Base-by-base conservation (phyloP, 805 yeast species). In the Cyberlindnera suaveolens region DNA sequence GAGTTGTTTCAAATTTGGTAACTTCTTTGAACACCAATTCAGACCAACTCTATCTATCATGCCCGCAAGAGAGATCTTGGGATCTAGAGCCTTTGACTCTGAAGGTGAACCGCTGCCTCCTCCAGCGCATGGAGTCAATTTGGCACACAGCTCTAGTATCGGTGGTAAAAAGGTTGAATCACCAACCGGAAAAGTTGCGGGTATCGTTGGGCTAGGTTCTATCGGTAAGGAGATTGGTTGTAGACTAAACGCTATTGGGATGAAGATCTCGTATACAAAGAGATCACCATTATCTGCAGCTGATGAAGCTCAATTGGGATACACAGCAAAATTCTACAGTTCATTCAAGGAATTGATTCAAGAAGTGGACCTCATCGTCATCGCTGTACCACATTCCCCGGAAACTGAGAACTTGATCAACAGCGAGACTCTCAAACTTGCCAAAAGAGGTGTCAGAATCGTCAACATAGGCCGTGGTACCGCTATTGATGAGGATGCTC, bases 391-490 rank as follows among this genome's bases (percentile, higher is more conserved):
- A 3, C 79, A 79, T 16, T 72, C 78, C 1, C 70, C 76, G 5
- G 70, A 74, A 20, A 82, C 93, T 0, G 51, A 64, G 13, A 71
- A 80, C 53, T 56, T 84, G 47, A 63, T 85, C 48, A 75, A 81
- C 53, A 58, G 54, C 31, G 54, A 67, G 1, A 59, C 80, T 1
- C 67, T 85, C 19, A 60, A 63, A 7, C 51, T 65, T 36, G 67
- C 83, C 41, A 69, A 72, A 34, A 64, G 67, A 35, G 82, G 85
- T 2, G 71, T 81, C 6, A 68, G 85, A 40, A 65, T 85, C 23
- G 79, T 85, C 37, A 85, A 85, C 55, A 79, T 85, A 34, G 93
- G 93, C 3, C 68, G 95, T 46, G 95, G 93, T 1, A 52, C 72
- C 4, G 73, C 83, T 32, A 70, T 85, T 44, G 77, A 83, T 51